Conservation (phyloP, 352 stramenopile genomes). For the Pythium rishiriense region DNA sequence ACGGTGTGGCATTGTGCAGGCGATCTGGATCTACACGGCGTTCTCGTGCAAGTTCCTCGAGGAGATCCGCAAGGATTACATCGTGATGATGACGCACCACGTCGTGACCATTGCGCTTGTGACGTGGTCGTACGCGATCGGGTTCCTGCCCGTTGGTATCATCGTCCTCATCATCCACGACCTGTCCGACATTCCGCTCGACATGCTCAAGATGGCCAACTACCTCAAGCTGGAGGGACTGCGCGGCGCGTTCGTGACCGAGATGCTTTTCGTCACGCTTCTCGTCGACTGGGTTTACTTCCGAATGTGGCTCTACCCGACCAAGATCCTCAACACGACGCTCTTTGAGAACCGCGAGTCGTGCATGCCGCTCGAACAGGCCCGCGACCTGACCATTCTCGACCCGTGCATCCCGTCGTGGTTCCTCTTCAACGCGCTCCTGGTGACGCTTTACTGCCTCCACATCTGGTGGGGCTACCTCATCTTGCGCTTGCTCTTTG, state of each 20-base stretch:
- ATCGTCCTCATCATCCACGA: constrained; percentile 86
- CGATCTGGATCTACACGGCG: constrained; percentile 89
- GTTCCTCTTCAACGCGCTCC: constrained; percentile 81
- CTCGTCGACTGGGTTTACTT: constrained; percentile 82
- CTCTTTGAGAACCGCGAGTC: constrained; percentile 73
- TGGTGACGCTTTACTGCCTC: constrained; percentile 69
- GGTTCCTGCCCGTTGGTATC: constrained; percentile 82
- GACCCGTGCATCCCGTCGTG: constrained; percentile 78
- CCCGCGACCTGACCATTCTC: constrained; percentile 69
- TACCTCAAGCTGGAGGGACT: constrained; percentile 87
- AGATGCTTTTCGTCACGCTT: constrained; percentile 71
- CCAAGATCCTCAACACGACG: constrained; percentile 79
- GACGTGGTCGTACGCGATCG: constrained; percentile 79
- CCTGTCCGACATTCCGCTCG: constrained; percentile 85
- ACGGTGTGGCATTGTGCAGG: constrained; percentile 32
- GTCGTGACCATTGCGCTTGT: constrained; percentile 86
- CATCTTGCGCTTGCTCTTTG: constrained; percentile 65
- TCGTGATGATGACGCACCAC: constrained; percentile 91
- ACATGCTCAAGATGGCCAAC: constrained; percentile 90
- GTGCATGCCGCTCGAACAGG: constrained; percentile 65
- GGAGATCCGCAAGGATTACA: constrained; percentile 87
- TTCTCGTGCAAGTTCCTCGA: constrained; percentile 90
- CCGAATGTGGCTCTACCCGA: constrained; percentile 84
- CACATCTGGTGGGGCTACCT: constrained; percentile 87
- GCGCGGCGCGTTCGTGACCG: constrained; percentile 64